Conservation (phyloP, 2,329 filamentous ascomycete species). For the Sordariomycetes sp. region DNA sequence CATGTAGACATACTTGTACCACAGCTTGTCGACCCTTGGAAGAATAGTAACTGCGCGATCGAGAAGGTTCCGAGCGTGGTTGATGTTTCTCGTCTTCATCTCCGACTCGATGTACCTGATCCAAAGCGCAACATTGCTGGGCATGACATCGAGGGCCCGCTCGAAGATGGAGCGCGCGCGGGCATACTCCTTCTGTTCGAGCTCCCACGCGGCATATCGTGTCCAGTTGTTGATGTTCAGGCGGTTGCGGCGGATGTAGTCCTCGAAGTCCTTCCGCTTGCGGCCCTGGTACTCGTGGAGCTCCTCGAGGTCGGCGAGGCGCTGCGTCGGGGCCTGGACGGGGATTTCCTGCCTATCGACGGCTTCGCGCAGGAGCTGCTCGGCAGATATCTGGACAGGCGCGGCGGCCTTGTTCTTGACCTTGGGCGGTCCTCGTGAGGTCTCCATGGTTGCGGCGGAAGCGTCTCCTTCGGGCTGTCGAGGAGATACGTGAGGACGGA, state of each 20-base stretch:
- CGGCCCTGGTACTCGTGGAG: slow-evolving; percentile 94
- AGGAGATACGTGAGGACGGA: background rate
- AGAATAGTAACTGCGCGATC: slow-evolving; percentile 90
- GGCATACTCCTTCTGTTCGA: slow-evolving; percentile 94
- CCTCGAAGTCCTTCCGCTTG: slow-evolving; percentile 93
- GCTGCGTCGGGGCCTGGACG: slow-evolving; percentile 81
- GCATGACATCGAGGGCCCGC: slow-evolving; percentile 81
- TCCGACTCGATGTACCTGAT: slow-evolving; percentile 89
- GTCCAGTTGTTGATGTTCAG: slow-evolving; percentile 99
- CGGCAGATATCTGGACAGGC: slow-evolving; percentile 82
- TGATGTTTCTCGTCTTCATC: slow-evolving; percentile 89
- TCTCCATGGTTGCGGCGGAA: slow-evolving; percentile 55
- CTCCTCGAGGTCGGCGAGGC: slow-evolving; percentile 93
- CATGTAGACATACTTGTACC: slow-evolving; percentile 99
- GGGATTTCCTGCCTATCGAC: slow-evolving; percentile 89
- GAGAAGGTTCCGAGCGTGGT: slow-evolving; percentile 86
- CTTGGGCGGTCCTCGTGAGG: slow-evolving; percentile 77
- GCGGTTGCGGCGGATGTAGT: slow-evolving; percentile 90
- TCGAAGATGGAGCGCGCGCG: slow-evolving; percentile 90
- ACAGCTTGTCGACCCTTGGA: slow-evolving; percentile 86
- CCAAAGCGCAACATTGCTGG: slow-evolving; percentile 79
- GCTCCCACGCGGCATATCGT: slow-evolving; percentile 92
- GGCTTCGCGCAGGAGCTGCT: slow-evolving; percentile 92
- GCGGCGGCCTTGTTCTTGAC: slow-evolving; percentile 98
- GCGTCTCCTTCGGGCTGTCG: background rate